Evolutionary conservation across 352 stramenopile genomes (phyloP).

Genomic region (Globisporangium iwayamae): DNA sequence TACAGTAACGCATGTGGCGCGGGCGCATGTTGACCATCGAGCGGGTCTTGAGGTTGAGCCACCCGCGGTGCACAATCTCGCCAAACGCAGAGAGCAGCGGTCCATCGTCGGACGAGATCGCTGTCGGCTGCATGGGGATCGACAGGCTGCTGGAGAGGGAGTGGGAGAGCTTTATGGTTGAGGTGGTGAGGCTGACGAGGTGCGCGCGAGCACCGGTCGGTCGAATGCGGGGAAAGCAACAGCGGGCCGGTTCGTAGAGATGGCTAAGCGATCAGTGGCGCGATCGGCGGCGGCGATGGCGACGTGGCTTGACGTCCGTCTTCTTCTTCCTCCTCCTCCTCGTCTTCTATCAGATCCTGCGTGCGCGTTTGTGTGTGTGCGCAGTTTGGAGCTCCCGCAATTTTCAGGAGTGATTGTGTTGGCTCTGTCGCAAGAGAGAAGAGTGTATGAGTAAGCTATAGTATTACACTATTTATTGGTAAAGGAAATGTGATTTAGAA

Average conservation of each 20-base stretch:
- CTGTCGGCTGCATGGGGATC: slow-evolving; percentile 48
- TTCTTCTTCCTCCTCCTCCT: slow-evolving; percentile 10
- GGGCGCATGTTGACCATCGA: slow-evolving; percentile 84
- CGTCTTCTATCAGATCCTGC: slow-evolving; percentile 2
- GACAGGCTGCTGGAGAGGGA: slow-evolving; percentile 16
- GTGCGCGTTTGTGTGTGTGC: not conserved
- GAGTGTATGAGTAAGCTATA: too few species aligned
- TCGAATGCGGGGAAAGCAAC: not conserved
- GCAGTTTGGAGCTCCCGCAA: slow-evolving; percentile 1
- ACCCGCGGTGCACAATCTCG: slow-evolving; percentile 74
- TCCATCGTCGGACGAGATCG: slow-evolving; percentile 47
- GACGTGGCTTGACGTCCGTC: not conserved
- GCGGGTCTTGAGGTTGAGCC: slow-evolving; percentile 85
- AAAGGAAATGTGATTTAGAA: too few species aligned
- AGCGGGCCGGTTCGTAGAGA: not conserved
- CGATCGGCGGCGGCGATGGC: not conserved
- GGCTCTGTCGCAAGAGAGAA: too few species aligned
- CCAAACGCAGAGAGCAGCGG: slow-evolving; percentile 53
- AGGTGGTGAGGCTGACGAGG: not conserved
- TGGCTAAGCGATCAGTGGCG: slow-evolving; percentile 4
- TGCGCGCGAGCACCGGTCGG: not conserved
- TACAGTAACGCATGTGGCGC: slow-evolving; percentile 83
- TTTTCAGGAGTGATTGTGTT: not conserved
- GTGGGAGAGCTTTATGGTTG: slow-evolving; percentile 21
- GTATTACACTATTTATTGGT: too few species aligned